These are phyloP conservation scores for Thuidium tamariscinum DNA, from an alignment of 225 moss, liverwort and hornwort genomes.

Conservation along the genomic window DNA sequence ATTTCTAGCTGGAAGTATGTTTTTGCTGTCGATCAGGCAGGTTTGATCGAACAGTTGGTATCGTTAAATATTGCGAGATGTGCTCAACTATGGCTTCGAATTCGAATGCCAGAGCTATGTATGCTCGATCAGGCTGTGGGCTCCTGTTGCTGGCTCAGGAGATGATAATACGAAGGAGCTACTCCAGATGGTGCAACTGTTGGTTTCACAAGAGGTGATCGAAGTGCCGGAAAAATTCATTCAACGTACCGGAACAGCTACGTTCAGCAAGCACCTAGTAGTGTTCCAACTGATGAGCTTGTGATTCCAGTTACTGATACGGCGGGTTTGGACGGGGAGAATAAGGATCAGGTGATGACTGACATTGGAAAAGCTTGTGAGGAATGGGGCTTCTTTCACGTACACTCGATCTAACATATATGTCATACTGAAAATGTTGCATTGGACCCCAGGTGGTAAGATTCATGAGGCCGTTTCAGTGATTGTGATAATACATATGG, in stretches of 20 bases:
- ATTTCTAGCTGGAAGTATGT: background rate
- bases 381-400: slow-evolving; percentile 31
- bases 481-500: background rate
- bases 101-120: background rate
- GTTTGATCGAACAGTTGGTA: background rate
- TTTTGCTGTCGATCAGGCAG: background rate
- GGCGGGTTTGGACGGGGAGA: slow-evolving; percentile 7
- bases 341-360: background rate
- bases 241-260: background rate
- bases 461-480: background rate
- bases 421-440: background rate
- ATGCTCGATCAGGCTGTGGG: background rate
- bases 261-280: background rate
- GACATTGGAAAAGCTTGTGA: slow-evolving; percentile 13
- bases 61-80: background rate
- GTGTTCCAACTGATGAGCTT: background rate
- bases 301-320: slow-evolving; percentile 15
- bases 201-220: slow-evolving; percentile 7
- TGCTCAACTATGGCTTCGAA: background rate
- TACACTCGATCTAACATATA: background rate
- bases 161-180: background rate
- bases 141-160: background rate
- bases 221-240: slow-evolving; percentile 17
- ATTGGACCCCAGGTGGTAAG: background rate
- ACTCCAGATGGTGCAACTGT: slow-evolving; percentile 30